Evolutionary conservation across 2,329 filamentous ascomycete genomes (phyloP).

Genomic region (Hymenoscyphus fructigenus): DNA sequence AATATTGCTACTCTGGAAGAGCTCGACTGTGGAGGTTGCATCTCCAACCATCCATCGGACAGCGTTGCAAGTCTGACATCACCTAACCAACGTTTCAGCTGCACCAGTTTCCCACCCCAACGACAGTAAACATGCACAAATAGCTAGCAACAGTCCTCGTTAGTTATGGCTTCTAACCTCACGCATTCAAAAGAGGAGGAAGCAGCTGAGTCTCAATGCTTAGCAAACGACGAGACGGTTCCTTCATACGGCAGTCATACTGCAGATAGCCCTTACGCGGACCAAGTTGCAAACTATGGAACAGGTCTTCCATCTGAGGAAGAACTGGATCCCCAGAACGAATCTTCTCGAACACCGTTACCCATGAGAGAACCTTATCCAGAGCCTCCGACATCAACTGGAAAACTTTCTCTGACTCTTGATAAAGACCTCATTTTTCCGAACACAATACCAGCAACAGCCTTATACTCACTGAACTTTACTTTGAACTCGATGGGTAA

Average conservation of each 20-base stretch:
- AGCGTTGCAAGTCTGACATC: background rate
- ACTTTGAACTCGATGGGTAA: slow-evolving; percentile 19
- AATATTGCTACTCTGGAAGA: too few relatives aligned
- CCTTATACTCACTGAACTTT: slow-evolving; percentile 19
- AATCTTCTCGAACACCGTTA: too few relatives aligned
- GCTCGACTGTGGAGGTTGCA: too few relatives aligned
- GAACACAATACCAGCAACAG: slow-evolving; percentile 17
- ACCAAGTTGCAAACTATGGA: background rate
- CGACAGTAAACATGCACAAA: background rate
- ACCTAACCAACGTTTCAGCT: background rate
- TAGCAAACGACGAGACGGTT: background rate
- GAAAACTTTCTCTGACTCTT: slow-evolving; percentile 10
- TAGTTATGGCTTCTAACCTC: background rate
- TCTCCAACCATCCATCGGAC: too few relatives aligned
- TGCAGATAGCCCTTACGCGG: background rate
- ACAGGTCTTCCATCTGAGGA: too few relatives aligned
- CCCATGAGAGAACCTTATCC: background rate
- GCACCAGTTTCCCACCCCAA: too few relatives aligned
- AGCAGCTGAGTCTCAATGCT: background rate
- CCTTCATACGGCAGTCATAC: background rate
- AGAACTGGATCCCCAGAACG: too few relatives aligned
- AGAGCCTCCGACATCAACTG: background rate
- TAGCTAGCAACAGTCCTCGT: background rate
- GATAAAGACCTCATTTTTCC: slow-evolving; percentile 22
- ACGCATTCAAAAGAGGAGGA: background rate